These are phyloP conservation scores for Metschnikowia matae DNA, from an alignment of 805 yeast species.

Conservation along the genomic window DNA sequence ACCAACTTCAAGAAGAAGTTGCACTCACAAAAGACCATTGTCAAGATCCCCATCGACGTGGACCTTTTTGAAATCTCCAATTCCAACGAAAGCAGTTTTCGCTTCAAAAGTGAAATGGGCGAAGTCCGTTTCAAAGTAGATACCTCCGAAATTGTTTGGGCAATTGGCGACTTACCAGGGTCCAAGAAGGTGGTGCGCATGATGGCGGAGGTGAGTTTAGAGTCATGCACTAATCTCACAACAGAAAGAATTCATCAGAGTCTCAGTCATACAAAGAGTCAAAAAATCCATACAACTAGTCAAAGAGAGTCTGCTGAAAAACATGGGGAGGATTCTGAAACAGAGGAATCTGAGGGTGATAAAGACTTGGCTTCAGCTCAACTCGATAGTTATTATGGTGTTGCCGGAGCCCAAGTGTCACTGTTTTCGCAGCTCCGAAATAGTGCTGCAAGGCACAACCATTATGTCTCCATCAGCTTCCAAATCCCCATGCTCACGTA, in stretches of 20 bases:
- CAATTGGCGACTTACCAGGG: slow-evolving; percentile 63
- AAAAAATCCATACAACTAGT: no score
- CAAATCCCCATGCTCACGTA: slow-evolving; percentile 49
- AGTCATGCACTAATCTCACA: background rate
- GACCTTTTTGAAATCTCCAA: slow-evolving; percentile 25
- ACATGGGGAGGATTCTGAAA: no score
- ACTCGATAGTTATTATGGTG: slow-evolving; percentile 30
- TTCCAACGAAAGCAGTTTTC: slow-evolving; percentile 11
- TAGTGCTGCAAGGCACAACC: slow-evolving; percentile 12
- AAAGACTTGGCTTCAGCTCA: slow-evolving; percentile 9
- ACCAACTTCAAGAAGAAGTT: slow-evolving; percentile 34
- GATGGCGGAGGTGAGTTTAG: slow-evolving; percentile 47
- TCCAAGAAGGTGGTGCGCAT: slow-evolving; percentile 43
- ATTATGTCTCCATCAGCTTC: slow-evolving; percentile 24
- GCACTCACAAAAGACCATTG: slow-evolving; percentile 28
- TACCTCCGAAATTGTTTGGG: slow-evolving; percentile 68
- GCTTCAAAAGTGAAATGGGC: slow-evolving; percentile 62
- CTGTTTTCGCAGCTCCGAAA: slow-evolving; percentile 20
- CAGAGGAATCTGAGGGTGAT: background rate
- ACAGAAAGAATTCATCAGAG: background rate
- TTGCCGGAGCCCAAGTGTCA: slow-evolving; percentile 30
- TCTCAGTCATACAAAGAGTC: background rate
- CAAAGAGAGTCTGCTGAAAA: no score
- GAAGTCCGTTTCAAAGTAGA: slow-evolving; percentile 69
- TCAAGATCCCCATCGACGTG: slow-evolving; percentile 35